Conservation (phyloP, 441 rosid genomes). For the Arabidopsis lyrata region DNA sequence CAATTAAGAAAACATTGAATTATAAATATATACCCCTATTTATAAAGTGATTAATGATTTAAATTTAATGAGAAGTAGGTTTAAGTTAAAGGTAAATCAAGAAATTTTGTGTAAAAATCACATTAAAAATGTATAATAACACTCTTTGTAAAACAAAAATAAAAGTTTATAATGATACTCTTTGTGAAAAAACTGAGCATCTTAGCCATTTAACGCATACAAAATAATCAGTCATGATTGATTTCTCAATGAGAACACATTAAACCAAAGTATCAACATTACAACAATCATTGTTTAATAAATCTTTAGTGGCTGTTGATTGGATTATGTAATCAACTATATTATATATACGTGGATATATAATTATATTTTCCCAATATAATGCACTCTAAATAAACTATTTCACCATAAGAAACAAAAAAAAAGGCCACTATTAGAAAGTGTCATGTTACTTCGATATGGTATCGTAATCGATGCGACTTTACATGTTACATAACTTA, state of each 20-base stretch:
- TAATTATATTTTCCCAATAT: background rate
- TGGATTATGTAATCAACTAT: background rate
- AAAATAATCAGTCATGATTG: background rate
- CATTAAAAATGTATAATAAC: too few relatives aligned
- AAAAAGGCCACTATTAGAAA: background rate
- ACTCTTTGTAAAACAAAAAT: too few relatives aligned
- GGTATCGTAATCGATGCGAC: slow-evolving; percentile 20
- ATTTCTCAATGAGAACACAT: too few relatives aligned
- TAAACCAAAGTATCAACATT: background rate
- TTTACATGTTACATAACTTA: background rate
- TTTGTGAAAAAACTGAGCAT: too few relatives aligned
- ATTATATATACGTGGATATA: background rate
- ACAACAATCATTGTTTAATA: background rate
- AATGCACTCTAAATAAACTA: background rate
- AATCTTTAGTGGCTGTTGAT: background rate
- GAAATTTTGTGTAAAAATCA: too few relatives aligned
- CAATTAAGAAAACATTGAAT: too few relatives aligned
- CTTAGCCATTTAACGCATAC: too few relatives aligned
- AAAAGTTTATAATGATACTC: too few relatives aligned
- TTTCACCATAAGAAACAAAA: slow-evolving; percentile 11
- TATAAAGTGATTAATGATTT: too few relatives aligned
- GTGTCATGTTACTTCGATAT: slow-evolving; percentile 5
- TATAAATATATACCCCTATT: too few relatives aligned
- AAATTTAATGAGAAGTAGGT: too few relatives aligned
- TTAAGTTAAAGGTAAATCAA: too few relatives aligned